Evolutionary conservation across 176 grass and related monocot species (phyloP).

Genomic region (Ampelocalamus luodianensis): DNA sequence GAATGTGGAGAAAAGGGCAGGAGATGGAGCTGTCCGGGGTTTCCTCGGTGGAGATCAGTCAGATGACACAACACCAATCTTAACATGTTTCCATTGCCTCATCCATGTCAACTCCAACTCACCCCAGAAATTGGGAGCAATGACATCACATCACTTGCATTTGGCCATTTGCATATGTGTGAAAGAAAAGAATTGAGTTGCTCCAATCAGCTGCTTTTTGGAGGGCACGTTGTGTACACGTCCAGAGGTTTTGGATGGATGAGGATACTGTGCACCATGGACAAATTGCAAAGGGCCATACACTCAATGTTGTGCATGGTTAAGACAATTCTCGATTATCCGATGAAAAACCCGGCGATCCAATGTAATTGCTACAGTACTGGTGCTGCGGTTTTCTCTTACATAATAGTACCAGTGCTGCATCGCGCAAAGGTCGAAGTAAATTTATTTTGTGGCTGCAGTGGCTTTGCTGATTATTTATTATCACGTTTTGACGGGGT

Average conservation of each 20-base stretch:
- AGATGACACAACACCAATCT: background rate
- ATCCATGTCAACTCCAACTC: conserved; percentile 15
- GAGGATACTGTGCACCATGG: background rate
- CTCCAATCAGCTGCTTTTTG: conserved; percentile 8
- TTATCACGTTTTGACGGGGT: too few species aligned
- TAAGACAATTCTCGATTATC: background rate
- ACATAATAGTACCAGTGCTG: too few species aligned
- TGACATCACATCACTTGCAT: background rate
- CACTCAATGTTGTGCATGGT: background rate
- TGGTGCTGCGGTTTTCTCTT: background rate
- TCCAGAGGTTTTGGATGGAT: conserved; percentile 30
- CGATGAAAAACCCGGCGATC: background rate
- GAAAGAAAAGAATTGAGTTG: background rate
- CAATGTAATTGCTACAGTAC: background rate
- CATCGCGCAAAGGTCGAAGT: background rate
- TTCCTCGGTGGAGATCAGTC: conserved; percentile 25
- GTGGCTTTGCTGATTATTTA: background rate
- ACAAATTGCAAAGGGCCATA: background rate
- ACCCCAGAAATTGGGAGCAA: background rate
- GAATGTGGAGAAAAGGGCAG: background rate
- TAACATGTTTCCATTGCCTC: background rate
- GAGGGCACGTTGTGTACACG: conserved; percentile 17
- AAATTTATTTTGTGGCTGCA: background rate
- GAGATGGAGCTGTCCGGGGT: background rate
- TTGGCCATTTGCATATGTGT: background rate